These are phyloP conservation scores for Clavaria fumosa DNA, from an alignment of 768 basidiomycete genomes.

Conservation along the genomic window DNA sequence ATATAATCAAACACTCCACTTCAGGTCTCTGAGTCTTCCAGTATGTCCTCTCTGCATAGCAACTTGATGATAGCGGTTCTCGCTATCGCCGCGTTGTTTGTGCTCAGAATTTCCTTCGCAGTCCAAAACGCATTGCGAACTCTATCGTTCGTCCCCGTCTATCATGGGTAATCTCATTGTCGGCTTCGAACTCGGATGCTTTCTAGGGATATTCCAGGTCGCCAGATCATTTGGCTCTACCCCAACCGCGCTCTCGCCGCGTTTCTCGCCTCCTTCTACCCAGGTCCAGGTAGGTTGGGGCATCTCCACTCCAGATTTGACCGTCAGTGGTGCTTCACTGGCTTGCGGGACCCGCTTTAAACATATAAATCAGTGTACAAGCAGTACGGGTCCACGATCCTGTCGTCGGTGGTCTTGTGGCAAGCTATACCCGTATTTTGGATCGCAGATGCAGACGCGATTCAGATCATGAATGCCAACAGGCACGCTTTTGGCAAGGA, in stretches of 20 bases:
- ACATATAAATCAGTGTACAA: slow-evolving; percentile 16
- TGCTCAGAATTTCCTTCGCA: too few species aligned
- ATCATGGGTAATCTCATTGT: too few species aligned
- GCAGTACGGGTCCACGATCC: slow-evolving; percentile 24
- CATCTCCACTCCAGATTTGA: slow-evolving; percentile 22
- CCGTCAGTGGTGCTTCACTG: slow-evolving; percentile 13
- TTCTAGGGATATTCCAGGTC: neutral
- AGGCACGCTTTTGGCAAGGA: slow-evolving; percentile 27
- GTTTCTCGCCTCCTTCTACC: slow-evolving; percentile 19
- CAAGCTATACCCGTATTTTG: slow-evolving; percentile 21
- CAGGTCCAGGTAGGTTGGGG: slow-evolving; percentile 20
- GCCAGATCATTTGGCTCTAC: slow-evolving; percentile 15
- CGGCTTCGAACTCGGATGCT: too few species aligned
- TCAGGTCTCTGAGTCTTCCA: too few species aligned
- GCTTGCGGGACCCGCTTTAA: neutral
- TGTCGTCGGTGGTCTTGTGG: slow-evolving; percentile 22
- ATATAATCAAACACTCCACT: too few species aligned
- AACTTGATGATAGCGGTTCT: too few species aligned
- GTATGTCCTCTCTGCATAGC: too few species aligned
- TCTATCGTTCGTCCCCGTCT: too few species aligned
- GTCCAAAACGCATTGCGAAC: too few species aligned
- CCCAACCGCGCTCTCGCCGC: slow-evolving; percentile 19
- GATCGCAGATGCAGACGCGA: slow-evolving; percentile 28
- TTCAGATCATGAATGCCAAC: slow-evolving; percentile 21
- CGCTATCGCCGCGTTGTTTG: too few species aligned